Percentiles rank a stretch among this genome's conserved stretches.
Evolutionary conservation across 1,284 basidiomycete species (phyloP).

Genomic region (Austroboletus novae-zelandiae): DNA sequence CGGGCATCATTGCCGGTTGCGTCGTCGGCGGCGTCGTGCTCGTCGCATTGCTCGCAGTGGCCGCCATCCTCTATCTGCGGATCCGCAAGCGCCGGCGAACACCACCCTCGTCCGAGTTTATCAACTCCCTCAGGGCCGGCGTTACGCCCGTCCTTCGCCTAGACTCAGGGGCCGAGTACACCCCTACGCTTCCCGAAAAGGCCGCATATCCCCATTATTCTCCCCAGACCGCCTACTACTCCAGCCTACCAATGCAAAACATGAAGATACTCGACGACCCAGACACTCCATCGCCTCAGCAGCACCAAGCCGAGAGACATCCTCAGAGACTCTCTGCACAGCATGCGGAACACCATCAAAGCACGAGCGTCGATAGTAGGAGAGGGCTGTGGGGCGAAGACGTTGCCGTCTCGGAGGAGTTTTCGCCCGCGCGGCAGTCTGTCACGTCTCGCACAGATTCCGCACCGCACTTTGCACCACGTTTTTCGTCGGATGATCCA

Average conservation of each 20-base stretch:
- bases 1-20: constrained; percentile 43
- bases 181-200: constrained; percentile 20
- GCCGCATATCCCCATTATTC: constrained; percentile 2
- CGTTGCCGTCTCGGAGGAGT: constrained; percentile 2
- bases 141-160: constrained; percentile 27
- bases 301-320: neutral
- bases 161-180: constrained; percentile 22
- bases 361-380: constrained; percentile 18
- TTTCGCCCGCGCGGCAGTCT: constrained; percentile 8
- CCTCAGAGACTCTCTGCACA: constrained; percentile 19
- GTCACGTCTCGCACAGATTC: neutral
- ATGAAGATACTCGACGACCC: constrained; percentile 17
- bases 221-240: constrained; percentile 13
- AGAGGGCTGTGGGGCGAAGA: constrained; percentile 20
- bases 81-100: constrained; percentile 37
- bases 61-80: constrained; percentile 33
- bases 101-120: constrained; percentile 52
- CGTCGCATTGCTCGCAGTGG: constrained; percentile 27
- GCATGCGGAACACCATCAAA: constrained; percentile 1
- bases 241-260: constrained; percentile 5
- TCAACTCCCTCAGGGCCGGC: constrained; percentile 26
- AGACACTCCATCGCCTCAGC: constrained; percentile 11
- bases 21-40: constrained; percentile 39
- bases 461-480: constrained; percentile 10
- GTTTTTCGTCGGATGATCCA: constrained; percentile 11